Evolutionary conservation across 495 filamentous ascomycete species (phyloP), one percentile per base, ranked within the genome.

Genomic region (Astrothelium subdiscretum): DNA sequence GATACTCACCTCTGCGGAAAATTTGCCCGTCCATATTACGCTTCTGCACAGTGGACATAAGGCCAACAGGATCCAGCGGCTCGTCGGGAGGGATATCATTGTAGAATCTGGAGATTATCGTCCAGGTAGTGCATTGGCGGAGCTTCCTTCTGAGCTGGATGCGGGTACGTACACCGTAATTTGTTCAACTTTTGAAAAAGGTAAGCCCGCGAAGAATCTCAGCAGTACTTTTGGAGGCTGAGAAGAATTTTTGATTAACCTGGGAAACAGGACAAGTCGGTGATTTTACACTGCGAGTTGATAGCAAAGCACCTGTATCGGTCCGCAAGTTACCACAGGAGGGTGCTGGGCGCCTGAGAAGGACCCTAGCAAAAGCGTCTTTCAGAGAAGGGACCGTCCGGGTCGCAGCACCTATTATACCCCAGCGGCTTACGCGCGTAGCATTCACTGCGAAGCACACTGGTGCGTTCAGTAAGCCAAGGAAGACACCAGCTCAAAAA

Each of bases 101-200:
- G 78, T 80, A 40, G 84, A 87, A 58, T 91, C 87, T 43, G 88
- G 88, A 15, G 92, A 96, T 52, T 96, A 98, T 74, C 83, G 85
- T 32, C 85, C 85, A 12, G 88, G 87, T 31, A 88, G 87, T 67
- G 90, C 87, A 5, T 72, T 90, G 38, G 85, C 86, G 3, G 82
- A 87, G 60, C 71, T 82, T 13, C n/a, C 57, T 26, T 70, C 73
- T 15, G 70, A 69, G 6, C 72, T 92, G 8, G 79, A 81, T 29
- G 72, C 78, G 2, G 92, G 92, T 2, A 79, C 77, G 0, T 97
- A 97, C 73, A 96, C 91, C 0, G 80, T 96, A 54, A 85, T 97
- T 12, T 87, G 84, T 66, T 91, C 87, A 8, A 96, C 94, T 1
- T 97, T 95, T 70, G 90, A 95, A 51, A 81, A 86, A 0, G 85